These are phyloP conservation scores for Tolypocladium ovalisporum DNA, from an alignment of 2,329 filamentous ascomycete species.

Conservation along the genomic window DNA sequence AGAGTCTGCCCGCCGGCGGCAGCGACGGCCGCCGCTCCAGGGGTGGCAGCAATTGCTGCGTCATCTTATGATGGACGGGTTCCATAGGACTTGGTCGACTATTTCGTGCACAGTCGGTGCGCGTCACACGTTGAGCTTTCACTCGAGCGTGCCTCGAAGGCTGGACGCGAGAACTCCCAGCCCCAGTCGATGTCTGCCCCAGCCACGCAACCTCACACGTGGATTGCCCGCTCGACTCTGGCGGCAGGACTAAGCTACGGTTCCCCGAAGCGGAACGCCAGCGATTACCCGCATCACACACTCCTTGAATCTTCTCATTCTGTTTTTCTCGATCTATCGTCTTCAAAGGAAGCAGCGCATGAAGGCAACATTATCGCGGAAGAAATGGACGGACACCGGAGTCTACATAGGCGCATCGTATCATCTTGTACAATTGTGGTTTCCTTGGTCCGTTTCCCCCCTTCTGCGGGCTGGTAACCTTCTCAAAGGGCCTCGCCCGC, in stretches of 20 bases:
- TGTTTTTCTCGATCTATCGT: not conserved
- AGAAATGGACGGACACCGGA: conserved; percentile 11
- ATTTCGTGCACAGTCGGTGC: not conserved
- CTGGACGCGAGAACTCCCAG: not conserved
- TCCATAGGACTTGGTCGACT: not conserved
- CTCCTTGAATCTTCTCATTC: not conserved
- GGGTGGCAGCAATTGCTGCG: conserved; percentile 32
- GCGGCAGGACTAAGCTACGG: not conserved
- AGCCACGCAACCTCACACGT: not conserved
- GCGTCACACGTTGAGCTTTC: not conserved
- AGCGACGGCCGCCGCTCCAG: conserved; percentile 29
- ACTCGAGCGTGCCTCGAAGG: not conserved
- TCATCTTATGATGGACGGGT: conserved; percentile 32
- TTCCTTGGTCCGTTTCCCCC: not conserved
- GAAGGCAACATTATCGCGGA: conserved; percentile 8
- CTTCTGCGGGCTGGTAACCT: not conserved
- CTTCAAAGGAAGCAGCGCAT: conserved; percentile 5
- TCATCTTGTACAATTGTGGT: conserved; percentile 11
- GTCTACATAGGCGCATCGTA: conserved; percentile 14
- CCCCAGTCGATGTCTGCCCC: not conserved
- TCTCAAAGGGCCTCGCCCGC: not conserved
- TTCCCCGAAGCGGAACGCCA: not conserved
- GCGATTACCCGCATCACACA: not conserved
- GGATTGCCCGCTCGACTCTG: not conserved
- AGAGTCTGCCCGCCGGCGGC: conserved; percentile 27